These are phyloP conservation scores for Pilaira anomala DNA, from an alignment of 192 early-diverging fungal genomes.

Conservation along the genomic window DNA sequence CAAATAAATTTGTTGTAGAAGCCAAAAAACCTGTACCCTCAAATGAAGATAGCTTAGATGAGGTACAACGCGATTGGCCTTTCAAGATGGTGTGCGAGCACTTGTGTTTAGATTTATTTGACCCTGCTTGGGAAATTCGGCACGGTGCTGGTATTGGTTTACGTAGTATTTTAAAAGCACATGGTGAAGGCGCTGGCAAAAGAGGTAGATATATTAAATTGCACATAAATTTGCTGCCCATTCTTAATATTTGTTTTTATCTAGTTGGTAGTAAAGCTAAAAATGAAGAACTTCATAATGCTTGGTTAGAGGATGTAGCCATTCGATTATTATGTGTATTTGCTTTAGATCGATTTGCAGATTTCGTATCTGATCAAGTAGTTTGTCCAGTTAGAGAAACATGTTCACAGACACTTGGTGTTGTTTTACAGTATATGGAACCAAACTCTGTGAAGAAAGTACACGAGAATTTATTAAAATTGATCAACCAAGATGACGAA, in stretches of 20 bases:
- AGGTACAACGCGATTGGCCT: conserved; percentile 48
- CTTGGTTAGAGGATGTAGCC: conserved; percentile 83
- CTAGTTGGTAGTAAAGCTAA: neutral
- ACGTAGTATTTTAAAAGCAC: conserved; percentile 81
- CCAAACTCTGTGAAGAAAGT: conserved; percentile 57
- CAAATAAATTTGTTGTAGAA: conserved; percentile 66
- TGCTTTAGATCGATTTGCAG: conserved; percentile 91
- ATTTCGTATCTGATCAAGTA: conserved; percentile 94
- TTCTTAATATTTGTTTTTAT: neutral
- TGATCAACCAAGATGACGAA: conserved; percentile 56
- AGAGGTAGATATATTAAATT: conserved; percentile 28
- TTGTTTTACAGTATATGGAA: conserved; percentile 61
- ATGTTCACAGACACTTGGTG: conserved; percentile 79
- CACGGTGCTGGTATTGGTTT: conserved; percentile 96
- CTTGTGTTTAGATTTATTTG: conserved; percentile 56
- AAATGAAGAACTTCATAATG: conserved; percentile 69
- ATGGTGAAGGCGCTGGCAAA: conserved; percentile 82
- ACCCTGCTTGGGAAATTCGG: conserved; percentile 85
- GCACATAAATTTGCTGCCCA: neutral
- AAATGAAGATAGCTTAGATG: conserved; percentile 25
- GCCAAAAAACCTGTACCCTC: conserved; percentile 47
- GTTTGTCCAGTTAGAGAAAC: conserved; percentile 96
- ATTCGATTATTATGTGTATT: conserved; percentile 93
- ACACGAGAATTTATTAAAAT: conserved; percentile 64
- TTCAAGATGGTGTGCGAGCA: conserved; percentile 58